phyloP scores from a whole-genome alignment of 2,329 filamentous ascomycete species.

The Cadophora gregata region DNA sequence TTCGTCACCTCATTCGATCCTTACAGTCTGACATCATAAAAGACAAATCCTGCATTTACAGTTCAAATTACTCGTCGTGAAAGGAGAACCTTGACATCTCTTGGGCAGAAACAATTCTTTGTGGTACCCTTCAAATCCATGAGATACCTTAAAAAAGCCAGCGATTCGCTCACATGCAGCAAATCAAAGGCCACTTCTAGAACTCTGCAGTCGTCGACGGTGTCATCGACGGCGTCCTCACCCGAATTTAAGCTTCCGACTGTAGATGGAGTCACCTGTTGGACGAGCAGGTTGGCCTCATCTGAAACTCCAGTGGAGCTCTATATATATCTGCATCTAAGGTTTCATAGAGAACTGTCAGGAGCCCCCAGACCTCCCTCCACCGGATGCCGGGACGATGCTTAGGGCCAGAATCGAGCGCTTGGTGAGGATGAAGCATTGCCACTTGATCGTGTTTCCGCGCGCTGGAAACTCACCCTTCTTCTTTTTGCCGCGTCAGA shows the following conservation, averaged over 20 bases:
- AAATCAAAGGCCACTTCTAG: slow-evolving; percentile 1
- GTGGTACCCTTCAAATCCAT: background rate
- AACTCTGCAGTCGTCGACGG: slow-evolving; percentile 15
- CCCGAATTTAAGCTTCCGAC: slow-evolving; percentile 16
- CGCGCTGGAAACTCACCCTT: background rate
- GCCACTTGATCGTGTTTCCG: slow-evolving; percentile 25
- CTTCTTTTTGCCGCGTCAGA: slow-evolving; percentile 27
- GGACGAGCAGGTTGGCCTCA: slow-evolving; percentile 16
- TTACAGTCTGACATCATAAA: slow-evolving; percentile 16
- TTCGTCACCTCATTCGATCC: background rate
- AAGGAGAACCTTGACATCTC: background rate
- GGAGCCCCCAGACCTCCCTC: slow-evolving; percentile 5
- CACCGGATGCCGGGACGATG: slow-evolving; percentile 11
- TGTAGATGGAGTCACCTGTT: too few relatives aligned
- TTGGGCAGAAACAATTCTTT: background rate
- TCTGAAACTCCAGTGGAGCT: slow-evolving; percentile 22
- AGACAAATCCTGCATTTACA: background rate
- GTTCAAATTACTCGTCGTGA: slow-evolving; percentile 2
- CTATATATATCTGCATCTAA: slow-evolving; percentile 24
- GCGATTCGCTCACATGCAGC: background rate
- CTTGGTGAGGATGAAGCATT: slow-evolving; percentile 23
- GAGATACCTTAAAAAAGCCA: background rate
- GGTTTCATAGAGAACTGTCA: slow-evolving; percentile 25
- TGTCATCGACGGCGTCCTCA: slow-evolving; percentile 19
- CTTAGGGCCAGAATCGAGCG: slow-evolving; percentile 17